phyloP scores from a whole-genome alignment of 1,284 basidiomycete genomes.

The Leccinum pachyderme region DNA sequence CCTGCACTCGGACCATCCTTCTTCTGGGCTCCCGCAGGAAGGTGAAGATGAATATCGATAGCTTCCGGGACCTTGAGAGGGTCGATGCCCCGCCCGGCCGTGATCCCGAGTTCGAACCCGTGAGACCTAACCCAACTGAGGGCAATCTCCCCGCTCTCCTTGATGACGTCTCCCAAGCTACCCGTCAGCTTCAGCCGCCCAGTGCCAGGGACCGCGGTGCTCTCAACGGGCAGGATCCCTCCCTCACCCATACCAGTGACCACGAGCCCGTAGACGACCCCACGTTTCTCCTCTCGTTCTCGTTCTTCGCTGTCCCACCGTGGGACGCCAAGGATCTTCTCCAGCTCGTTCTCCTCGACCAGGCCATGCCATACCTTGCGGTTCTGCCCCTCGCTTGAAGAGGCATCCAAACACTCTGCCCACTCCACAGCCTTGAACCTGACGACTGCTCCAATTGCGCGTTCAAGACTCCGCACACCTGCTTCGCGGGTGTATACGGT shows the following conservation, averaged over 20 bases:
- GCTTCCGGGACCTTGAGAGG: constrained; percentile 67
- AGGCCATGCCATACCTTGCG: constrained; percentile 54
- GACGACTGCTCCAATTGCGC: constrained; percentile 83
- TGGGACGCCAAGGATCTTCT: constrained; percentile 80
- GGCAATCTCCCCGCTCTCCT: constrained; percentile 86
- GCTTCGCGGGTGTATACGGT: constrained; percentile 85
- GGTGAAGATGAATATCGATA: constrained; percentile 85
- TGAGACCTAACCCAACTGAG: constrained; percentile 86
- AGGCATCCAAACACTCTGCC: constrained; percentile 65
- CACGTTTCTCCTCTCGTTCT: constrained; percentile 65
- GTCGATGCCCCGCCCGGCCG: constrained; percentile 63
- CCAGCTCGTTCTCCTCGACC: constrained; percentile 75
- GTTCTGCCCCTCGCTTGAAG: constrained; percentile 11
- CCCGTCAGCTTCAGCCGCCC: constrained; percentile 79
- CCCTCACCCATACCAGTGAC: constrained; percentile 89
- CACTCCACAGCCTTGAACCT: constrained; percentile 89
- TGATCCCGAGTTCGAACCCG: constrained; percentile 79
- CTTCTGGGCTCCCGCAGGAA: constrained; percentile 84
- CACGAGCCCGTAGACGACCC: constrained; percentile 84
- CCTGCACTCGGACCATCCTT: constrained; percentile 92
- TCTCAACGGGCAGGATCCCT: constrained; percentile 82
- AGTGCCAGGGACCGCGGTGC: constrained; percentile 66
- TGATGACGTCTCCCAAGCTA: constrained; percentile 82
- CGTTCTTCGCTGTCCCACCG: constrained; percentile 80
- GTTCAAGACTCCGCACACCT: constrained; percentile 88